These are phyloP conservation scores for Epicoccum sorghinum DNA, from an alignment of 2,329 filamentous ascomycete species.

Conservation along the genomic window DNA sequence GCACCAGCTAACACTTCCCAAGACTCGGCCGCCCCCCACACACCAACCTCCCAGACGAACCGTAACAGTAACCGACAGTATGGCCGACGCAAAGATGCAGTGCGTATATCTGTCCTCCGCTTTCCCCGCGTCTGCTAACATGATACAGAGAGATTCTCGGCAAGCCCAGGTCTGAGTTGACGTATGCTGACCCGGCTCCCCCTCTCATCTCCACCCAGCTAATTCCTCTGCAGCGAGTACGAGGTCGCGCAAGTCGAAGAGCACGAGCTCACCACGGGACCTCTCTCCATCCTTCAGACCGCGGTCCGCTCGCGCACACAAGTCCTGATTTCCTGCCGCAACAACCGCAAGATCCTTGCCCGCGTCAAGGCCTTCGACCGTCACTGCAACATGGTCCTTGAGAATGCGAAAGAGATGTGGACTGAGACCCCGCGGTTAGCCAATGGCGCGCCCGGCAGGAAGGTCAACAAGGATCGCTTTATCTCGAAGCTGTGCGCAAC, in stretches of 20 bases:
- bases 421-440: slow-evolving; percentile 86
- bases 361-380: slow-evolving; percentile 98
- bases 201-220: slow-evolving; percentile 15
- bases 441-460: slow-evolving; percentile 84
- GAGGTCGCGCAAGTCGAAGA: slow-evolving; percentile 83
- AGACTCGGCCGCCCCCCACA: slow-evolving; percentile 10
- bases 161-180: slow-evolving; percentile 89
- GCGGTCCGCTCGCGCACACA: slow-evolving; percentile 93
- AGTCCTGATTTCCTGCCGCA: slow-evolving; percentile 95
- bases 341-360: slow-evolving; percentile 96
- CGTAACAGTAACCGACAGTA: slow-evolving; percentile 14
- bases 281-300: slow-evolving; percentile 93
- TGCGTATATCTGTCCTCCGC: slow-evolving; percentile 28
- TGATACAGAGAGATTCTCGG: slow-evolving; percentile 78
- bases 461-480: slow-evolving; percentile 97
- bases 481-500: slow-evolving; percentile 91
- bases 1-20: slow-evolving; percentile 28
- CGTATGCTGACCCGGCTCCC: slow-evolving; percentile 59
- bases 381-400: slow-evolving; percentile 98
- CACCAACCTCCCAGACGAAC: background rate
- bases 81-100: slow-evolving; percentile 54
- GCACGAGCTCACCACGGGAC: slow-evolving; percentile 79
- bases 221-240: slow-evolving; percentile 70
- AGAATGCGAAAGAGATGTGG: slow-evolving; percentile 99
- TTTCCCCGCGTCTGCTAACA: slow-evolving; percentile 28